A percentile compares a stretch with the other conserved stretches of the same genome.
Evolutionary conservation across 2,329 filamentous ascomycete species (phyloP).

Genomic region (Orbilia brochopaga): DNA sequence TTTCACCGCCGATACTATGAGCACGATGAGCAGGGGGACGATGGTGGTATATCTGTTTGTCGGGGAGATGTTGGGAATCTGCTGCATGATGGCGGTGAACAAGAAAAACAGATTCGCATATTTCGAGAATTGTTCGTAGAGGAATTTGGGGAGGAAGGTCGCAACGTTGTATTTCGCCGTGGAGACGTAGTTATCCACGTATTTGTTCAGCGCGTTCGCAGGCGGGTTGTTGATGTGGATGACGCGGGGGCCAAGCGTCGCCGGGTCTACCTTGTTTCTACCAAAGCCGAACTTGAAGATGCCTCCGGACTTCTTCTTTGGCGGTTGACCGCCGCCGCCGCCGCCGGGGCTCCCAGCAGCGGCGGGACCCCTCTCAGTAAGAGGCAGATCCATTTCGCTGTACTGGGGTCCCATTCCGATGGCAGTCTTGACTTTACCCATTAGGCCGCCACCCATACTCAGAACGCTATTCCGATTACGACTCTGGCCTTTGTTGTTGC

Average conservation of each 20-base stretch:
- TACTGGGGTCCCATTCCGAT: constrained; percentile 85
- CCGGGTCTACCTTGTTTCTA: constrained; percentile 81
- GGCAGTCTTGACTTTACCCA: constrained; percentile 87
- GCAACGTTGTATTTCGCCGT: constrained; percentile 95
- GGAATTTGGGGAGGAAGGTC: constrained; percentile 94
- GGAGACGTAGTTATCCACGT: constrained; percentile 94
- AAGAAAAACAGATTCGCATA: constrained; percentile 99
- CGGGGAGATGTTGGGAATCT: constrained; percentile 91
- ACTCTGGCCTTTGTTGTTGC: constrained; percentile 65
- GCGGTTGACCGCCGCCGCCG: constrained; percentile 58
- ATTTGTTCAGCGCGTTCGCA: constrained; percentile 86
- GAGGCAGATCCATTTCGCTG: constrained; percentile 95
- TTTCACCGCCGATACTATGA: constrained; percentile 93
- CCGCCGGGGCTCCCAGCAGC: constrained; percentile 60
- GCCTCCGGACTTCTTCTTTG: constrained; percentile 65
- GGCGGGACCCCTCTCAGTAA: constrained; percentile 72
- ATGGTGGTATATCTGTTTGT: constrained; percentile 97
- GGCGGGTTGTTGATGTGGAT: constrained; percentile 97
- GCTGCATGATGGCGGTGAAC: constrained; percentile 91
- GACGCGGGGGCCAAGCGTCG: constrained; percentile 85
- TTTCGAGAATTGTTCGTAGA: constrained; percentile 98
- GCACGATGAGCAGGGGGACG: constrained; percentile 84
- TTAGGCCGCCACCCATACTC: constrained; percentile 80
- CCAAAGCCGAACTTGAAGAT: constrained; percentile 95
- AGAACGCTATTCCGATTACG: constrained; percentile 79